Conservation (phyloP, 2,329 filamentous ascomycete species). For the Albifimbria verrucaria region DNA sequence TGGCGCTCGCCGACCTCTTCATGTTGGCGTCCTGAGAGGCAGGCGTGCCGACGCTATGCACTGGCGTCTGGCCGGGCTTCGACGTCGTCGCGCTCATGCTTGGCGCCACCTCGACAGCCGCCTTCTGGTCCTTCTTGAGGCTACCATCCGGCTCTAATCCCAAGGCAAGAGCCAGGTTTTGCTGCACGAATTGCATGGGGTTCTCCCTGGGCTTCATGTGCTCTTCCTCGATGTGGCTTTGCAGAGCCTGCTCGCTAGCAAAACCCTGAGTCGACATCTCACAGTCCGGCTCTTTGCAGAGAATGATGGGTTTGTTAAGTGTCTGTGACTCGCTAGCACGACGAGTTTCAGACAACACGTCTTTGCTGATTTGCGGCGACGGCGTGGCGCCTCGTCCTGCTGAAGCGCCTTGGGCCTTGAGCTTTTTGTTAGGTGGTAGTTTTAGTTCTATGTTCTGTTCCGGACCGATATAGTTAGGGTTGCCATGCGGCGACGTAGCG, state of each 20-base stretch:
- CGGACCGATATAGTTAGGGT: constrained; percentile 52
- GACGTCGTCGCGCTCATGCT: constrained; percentile 40
- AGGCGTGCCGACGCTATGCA: constrained; percentile 40
- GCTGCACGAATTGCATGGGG: constrained; percentile 49
- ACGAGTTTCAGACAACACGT: constrained; percentile 42
- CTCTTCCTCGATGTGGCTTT: constrained; percentile 55
- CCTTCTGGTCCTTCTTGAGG: constrained; percentile 30
- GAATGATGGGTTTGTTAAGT: constrained; percentile 39
- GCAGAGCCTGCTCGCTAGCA: constrained; percentile 50
- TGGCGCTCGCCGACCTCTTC: constrained; percentile 47
- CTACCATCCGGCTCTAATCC: constrained; percentile 51
- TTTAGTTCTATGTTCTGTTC: constrained; percentile 53
- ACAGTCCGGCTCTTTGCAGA: constrained; percentile 54
- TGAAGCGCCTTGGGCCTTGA: constrained; percentile 41
- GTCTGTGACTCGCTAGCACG: constrained; percentile 23
- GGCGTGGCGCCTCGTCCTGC: constrained; percentile 34
- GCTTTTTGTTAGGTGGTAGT: constrained; percentile 57
- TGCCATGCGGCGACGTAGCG: constrained; percentile 55
- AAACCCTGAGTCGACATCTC: constrained; percentile 49
- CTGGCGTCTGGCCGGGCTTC: constrained; percentile 46
- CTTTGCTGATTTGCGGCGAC: constrained; percentile 47
- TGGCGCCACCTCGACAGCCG: constrained; percentile 20
- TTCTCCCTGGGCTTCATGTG: constrained; percentile 54
- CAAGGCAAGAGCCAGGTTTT: constrained; percentile 45
- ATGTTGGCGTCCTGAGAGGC: constrained; percentile 50